Evolutionary conservation across 139 green algal genomes (phyloP).

Genomic region (Chlamydomonas applanata): DNA sequence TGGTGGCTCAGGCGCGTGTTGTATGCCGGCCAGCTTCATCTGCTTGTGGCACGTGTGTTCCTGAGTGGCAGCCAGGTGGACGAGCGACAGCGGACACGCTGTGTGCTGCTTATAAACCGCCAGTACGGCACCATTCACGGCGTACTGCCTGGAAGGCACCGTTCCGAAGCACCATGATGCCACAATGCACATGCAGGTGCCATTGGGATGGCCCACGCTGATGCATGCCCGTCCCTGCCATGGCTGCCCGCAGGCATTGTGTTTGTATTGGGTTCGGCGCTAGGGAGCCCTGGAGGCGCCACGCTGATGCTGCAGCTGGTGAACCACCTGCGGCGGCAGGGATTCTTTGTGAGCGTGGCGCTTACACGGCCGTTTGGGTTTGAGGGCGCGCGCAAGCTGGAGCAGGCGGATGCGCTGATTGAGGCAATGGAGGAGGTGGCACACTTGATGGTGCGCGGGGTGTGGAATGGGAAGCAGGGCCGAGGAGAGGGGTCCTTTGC

Average conservation of each 20-base stretch:
- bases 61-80: too few relatives aligned
- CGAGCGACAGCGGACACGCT: too few relatives aligned
- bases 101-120: not conserved
- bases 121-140: not conserved
- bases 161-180: not conserved
- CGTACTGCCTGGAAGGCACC: not conserved
- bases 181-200: too few relatives aligned
- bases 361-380: conserved; percentile 78
- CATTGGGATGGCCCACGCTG: too few relatives aligned
- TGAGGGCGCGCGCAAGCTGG: conserved; percentile 63
- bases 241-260: conserved; percentile 9
- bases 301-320: conserved; percentile 64
- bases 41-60: not conserved
- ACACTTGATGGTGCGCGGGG: conserved; percentile 62
- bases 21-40: too few relatives aligned
- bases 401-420: conserved; percentile 63
- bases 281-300: conserved; percentile 57
- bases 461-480: too few relatives aligned
- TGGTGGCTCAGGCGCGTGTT: conserved; percentile 2
- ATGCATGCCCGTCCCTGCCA: too few relatives aligned
- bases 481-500: too few relatives aligned
- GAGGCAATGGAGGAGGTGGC: conserved; percentile 54
- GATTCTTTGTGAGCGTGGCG: conserved; percentile 71
- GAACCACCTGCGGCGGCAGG: conserved; percentile 53
- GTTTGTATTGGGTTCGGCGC: conserved; percentile 61